Conservation (phyloP, 2,329 filamentous ascomycete species). For the Epichloe baconii region DNA sequence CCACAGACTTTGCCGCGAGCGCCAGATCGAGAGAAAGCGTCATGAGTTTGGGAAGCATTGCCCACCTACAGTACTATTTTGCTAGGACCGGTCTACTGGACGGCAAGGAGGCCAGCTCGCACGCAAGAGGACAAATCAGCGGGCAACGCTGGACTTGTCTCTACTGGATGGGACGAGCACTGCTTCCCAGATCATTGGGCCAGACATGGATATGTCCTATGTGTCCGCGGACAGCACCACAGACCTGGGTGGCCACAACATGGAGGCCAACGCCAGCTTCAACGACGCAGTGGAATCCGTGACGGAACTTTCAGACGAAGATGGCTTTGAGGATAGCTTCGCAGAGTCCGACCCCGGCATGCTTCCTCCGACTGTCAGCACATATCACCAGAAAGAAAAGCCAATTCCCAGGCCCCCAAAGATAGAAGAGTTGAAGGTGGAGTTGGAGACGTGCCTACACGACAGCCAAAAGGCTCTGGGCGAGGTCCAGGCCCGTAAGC, state of each 20-base stretch:
- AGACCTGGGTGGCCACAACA: conserved; percentile 31
- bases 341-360: conserved; percentile 60
- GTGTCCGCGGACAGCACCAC: conserved; percentile 47
- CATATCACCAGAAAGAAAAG: conserved; percentile 77
- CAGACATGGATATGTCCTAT: conserved; percentile 46
- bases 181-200: conserved; percentile 26
- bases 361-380: conserved; percentile 94
- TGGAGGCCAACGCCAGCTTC: conserved; percentile 18
- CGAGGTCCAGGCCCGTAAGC: conserved; percentile 35
- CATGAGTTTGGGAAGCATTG: conserved; percentile 90
- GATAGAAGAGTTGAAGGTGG: conserved; percentile 58
- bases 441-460: conserved; percentile 53
- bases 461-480: conserved; percentile 56
- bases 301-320: conserved; percentile 27
- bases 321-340: conserved; percentile 43
- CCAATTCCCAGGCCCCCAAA: conserved; percentile 75
- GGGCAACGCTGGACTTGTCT: conserved; percentile 44
- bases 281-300: conserved; percentile 32
- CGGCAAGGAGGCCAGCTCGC: conserved; percentile 77
- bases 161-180: conserved; percentile 26
- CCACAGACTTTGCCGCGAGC: conserved; percentile 79
- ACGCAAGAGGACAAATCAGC: conserved; percentile 53
- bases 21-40: conserved; percentile 87
- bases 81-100: conserved; percentile 86
- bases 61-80: conserved; percentile 97